Percentiles rank a stretch among this genome's conserved stretches.
Conservation (phyloP, 148 eudicot species). For the Camellia sinensis region DNA sequence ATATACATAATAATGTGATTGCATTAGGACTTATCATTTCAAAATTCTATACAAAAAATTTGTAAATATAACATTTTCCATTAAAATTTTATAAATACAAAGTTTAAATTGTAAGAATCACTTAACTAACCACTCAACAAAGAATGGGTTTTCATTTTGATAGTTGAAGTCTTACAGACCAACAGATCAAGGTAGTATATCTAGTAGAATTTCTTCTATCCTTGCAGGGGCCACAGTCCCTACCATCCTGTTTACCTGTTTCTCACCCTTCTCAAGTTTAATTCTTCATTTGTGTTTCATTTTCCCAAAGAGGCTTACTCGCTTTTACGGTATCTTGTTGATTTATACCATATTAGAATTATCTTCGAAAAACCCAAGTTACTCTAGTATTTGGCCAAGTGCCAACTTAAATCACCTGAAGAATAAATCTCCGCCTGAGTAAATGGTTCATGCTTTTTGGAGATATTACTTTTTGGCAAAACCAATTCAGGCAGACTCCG, state of each 20-base stretch:
- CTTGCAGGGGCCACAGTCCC: neutral
- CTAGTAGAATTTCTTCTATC: too few relatives aligned
- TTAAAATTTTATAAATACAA: too few relatives aligned
- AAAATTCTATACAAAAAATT: too few relatives aligned
- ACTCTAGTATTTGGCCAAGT: neutral
- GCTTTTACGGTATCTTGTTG: neutral
- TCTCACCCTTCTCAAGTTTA: neutral
- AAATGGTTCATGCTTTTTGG: neutral
- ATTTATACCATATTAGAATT: neutral
- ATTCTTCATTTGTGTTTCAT: neutral
- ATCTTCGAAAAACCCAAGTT: neutral
- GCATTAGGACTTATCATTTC: too few relatives aligned
- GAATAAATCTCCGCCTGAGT: neutral
- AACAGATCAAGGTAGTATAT: too few relatives aligned
- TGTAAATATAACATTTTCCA: too few relatives aligned
- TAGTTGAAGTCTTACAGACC: too few relatives aligned
- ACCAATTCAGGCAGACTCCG: neutral
- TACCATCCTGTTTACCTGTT: neutral
- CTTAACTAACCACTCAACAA: too few relatives aligned
- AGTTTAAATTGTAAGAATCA: too few relatives aligned
- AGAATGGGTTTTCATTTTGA: too few relatives aligned
- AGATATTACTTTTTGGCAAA: neutral
- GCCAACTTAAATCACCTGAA: neutral
- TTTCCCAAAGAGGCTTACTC: neutral
- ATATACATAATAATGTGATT: too few relatives aligned